Evolutionary conservation across 2,329 filamentous ascomycete genomes (phyloP), one percentile per base, ranked within the genome.

Genomic region (Neofusicoccum parvum): DNA sequence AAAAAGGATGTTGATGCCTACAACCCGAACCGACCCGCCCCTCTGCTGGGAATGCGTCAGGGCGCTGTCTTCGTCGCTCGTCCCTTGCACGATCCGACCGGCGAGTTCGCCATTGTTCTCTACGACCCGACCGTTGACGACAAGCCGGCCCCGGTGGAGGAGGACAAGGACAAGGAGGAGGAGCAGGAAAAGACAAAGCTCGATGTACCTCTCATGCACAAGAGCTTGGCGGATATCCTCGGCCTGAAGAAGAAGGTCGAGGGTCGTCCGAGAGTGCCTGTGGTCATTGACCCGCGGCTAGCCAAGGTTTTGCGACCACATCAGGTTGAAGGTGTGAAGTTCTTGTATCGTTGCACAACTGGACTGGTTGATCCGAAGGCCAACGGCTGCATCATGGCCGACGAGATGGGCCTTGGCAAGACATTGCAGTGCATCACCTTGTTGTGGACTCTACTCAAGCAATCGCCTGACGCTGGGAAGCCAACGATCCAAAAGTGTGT

Each of bases 341-440:
- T 99, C 78, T 88, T 99, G 84, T 99, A 98, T 79, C 87, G 88
- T 70, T 96, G 92, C 73, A 93, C 95, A 5, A 98, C 94, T 1
- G 95, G 95, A n/a, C 86, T 98, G 84, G 91, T 98, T 65, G 95
- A 98, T 72, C 86, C 90, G 43, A 94, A 94, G 72, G 95, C 95
- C 56, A 92, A 97, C 76, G 95, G 95, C 2, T 99, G 95, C 79
- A 99, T 99, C 76, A 99, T 99, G 95, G 95, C 95, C 62, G 95
- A 99, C 76, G 95, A 97, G 76, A 99, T 99, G 95, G 95, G 95
- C 71, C 82, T 99, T 36, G 95, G 95, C 65, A 99, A 99, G 81
- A 99, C 95, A 72, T 80, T 99, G 49, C 95, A 99, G 82, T 99
- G 95, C 78, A 99, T 99, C 73, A 87, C 95, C 0, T 85, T 99